Conservation (phyloP, 306 rosid genomes). For the Pueraria montana region DNA sequence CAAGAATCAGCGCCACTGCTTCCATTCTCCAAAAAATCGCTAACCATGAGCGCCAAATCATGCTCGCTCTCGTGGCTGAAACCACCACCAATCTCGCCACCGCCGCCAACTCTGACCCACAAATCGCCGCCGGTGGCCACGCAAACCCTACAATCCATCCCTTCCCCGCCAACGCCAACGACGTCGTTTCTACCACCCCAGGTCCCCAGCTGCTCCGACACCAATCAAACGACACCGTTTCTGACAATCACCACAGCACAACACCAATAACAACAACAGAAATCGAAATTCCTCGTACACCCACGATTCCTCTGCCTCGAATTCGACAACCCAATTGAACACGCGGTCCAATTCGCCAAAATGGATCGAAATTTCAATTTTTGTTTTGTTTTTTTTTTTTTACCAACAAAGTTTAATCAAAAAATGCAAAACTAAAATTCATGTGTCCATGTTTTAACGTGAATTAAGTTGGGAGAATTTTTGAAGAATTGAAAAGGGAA, state of each 20-base stretch:
- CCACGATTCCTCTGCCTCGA: constrained; percentile 8
- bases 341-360: constrained; percentile 35
- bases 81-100: constrained; percentile 66
- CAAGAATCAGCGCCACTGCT: constrained; percentile 86
- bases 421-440: neutral
- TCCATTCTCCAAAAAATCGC: constrained; percentile 91
- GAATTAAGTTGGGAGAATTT: neutral
- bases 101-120: constrained; percentile 61
- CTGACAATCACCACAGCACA: neutral
- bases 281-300: constrained; percentile 4
- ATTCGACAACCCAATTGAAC: constrained; percentile 21
- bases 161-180: constrained; percentile 14
- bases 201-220: constrained; percentile 35
- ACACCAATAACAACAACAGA: constrained; percentile 1
- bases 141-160: constrained; percentile 75
- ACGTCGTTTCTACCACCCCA: constrained; percentile 37
- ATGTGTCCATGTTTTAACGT: neutral
- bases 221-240: constrained; percentile 37
- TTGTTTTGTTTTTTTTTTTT: neutral
- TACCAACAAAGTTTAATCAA: neutral
- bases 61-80: constrained; percentile 94
- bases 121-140: constrained; percentile 68
- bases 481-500: neutral
- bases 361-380: neutral
- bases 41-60: constrained; percentile 89